Conservation (phyloP, 73 alveolate genomes). For the Paramecium caudatum region DNA sequence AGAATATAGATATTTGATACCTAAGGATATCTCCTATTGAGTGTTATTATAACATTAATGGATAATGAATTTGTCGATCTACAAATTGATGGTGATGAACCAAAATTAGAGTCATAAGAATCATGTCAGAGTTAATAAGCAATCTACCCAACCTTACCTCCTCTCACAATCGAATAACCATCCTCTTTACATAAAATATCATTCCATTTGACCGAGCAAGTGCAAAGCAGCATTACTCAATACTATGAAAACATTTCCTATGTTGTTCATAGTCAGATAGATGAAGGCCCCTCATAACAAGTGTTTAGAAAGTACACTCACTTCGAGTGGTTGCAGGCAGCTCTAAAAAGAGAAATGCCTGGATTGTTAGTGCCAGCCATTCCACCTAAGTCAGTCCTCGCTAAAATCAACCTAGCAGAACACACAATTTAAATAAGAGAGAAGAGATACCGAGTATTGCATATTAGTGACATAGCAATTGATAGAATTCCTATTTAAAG, state of each 20-base stretch:
- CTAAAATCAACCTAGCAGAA: slow-evolving; percentile 40
- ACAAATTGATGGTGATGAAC: slow-evolving; percentile 34
- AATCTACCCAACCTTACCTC: not conserved
- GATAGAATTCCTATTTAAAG: slow-evolving; percentile 43
- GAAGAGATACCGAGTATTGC: slow-evolving; percentile 18
- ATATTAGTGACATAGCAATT: not conserved
- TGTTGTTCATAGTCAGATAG: not conserved
- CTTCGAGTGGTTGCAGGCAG: slow-evolving; percentile 40
- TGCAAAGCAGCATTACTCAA: not conserved
- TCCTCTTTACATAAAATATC: not conserved
- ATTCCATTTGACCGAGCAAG: slow-evolving; percentile 20
- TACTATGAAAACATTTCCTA: slow-evolving; percentile 26
- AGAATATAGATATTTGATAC: not conserved
- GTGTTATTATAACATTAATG: not conserved
- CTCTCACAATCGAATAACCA: not conserved
- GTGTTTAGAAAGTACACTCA: not conserved
- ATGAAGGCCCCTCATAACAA: not conserved
- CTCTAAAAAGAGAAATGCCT: not conserved
- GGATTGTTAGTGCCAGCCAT: slow-evolving; percentile 58
- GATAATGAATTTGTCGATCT: slow-evolving; percentile 25
- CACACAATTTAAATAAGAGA: not conserved
- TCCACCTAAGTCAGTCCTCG: slow-evolving; percentile 28
- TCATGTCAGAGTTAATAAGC: not conserved
- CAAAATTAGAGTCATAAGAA: slow-evolving; percentile 15
- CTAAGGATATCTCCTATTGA: slow-evolving; percentile 13